These are phyloP conservation scores for Boletus vermiculosoides DNA, from an alignment of 768 basidiomycete genomes.

Conservation along the genomic window DNA sequence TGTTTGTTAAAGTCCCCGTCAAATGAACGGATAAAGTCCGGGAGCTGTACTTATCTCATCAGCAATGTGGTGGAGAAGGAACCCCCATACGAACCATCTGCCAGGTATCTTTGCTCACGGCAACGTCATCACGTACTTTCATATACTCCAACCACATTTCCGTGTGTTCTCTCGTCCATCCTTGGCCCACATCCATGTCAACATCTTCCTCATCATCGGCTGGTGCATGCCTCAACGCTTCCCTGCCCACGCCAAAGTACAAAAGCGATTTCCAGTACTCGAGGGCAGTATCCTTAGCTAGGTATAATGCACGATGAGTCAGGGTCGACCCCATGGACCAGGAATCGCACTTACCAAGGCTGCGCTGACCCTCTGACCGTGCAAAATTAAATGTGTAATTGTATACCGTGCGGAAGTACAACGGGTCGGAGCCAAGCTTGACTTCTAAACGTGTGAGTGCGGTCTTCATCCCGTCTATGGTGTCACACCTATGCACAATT, in stretches of 20 bases:
- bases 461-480: slow-evolving; percentile 57
- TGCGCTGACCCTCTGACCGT: slow-evolving; percentile 71
- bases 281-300: slow-evolving; percentile 68
- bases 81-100: slow-evolving; percentile 57
- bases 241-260: slow-evolving; percentile 65
- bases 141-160: slow-evolving; percentile 83
- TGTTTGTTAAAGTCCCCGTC: slow-evolving; percentile 72
- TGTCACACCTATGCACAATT: slow-evolving; percentile 53
- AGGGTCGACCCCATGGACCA: neutral
- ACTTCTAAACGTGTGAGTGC: slow-evolving; percentile 53
- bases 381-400: slow-evolving; percentile 80
- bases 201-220: slow-evolving; percentile 48
- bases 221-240: slow-evolving; percentile 52
- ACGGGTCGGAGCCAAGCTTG: slow-evolving; percentile 60
- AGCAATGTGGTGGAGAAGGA: slow-evolving; percentile 1
- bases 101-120: slow-evolving; percentile 89
- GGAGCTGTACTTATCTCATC: slow-evolving; percentile 49
- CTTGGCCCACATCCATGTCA: slow-evolving; percentile 41
- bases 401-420: slow-evolving; percentile 79
- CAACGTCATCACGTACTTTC: slow-evolving; percentile 59
- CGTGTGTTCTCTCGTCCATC: slow-evolving; percentile 63
- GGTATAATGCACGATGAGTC: neutral
- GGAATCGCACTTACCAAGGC: slow-evolving; percentile 55
- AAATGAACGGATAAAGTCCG: slow-evolving; percentile 74
- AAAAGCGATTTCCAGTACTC: slow-evolving; percentile 80